Evolutionary conservation across 164 flowering plant species (phyloP), one percentile per base, ranked within the genome.

Genomic region (Vitis riparia): DNA sequence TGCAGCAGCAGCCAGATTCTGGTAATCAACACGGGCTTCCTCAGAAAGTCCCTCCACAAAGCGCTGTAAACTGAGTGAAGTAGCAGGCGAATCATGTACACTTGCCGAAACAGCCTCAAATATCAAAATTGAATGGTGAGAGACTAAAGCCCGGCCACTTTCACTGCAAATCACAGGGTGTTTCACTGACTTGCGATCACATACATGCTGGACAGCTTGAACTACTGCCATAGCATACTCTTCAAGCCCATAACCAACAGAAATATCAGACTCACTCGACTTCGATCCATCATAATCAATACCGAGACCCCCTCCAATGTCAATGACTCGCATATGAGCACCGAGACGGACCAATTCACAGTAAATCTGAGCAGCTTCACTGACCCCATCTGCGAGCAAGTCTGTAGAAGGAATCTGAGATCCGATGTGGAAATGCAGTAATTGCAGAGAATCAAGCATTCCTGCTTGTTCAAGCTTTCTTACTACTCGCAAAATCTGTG

Each of bases 291-390:
- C 99, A 15, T 96, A 96, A 60, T 96, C 99, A 49, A 96, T 86
- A 0, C 99, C 99, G 1, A 96, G 88, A 0, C 99, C 99, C 0
- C 99, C 99, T 14, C 99, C 99, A 52, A 93, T 85, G 64, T 95
- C 99, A 12, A 95, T 80, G 15, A 93, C 89, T 37, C 65, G 72
- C 99, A 96, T 93, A 30, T 71, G 23, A 15, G 99, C 99, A 51
- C 99, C 99, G 0, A 94, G 88, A 53, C 99, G 95, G 75, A 81
- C 89, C 19, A 96, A 68, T 65, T 96, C 99, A 59, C 96, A 91
- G 73, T 91, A 95, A 67, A 95, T 83, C 84, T 93, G 99, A 0
- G 98, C 87, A 2, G 93, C 99, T 79, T 95, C 99, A 8, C 85
- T 75, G 0, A 93, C 96, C 0, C 99, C 94, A 59, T 95, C 98